Base-by-base conservation (phyloP, 805 yeast species). In the Nakazawaea sp. region DNA sequence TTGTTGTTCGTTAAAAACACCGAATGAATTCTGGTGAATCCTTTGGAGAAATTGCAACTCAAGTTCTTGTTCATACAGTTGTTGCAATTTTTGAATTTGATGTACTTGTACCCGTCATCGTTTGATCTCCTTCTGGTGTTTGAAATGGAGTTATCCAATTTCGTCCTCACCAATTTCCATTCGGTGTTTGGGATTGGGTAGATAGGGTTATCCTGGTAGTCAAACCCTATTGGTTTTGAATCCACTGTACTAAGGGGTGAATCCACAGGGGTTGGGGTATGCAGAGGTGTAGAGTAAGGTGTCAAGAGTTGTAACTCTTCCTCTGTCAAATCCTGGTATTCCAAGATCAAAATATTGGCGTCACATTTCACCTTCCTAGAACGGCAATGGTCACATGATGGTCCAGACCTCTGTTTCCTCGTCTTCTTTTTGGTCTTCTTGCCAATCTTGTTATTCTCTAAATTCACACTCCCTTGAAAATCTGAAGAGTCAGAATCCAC, bases 371-470 rank as follows among this genome's bases (percentile, higher is more conserved):
- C 81, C 52, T 81, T 81, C 40, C 86, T 67, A 12, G 72, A 50
- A 37, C 88, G 64, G 53, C 90, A 81, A 33, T 72, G 61, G 52
- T 81, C 88, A 55, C 90, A 81, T 28, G 83, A 75, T 3, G 88
- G 88, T 0, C 90, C 88, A 15, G 73, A 62, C 42, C 90, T 60
- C 57, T 81, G 89, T 47, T 87, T 60, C 44, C 70, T 25, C 19
- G 19, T 30, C 23, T 23, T 27, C 16, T 21, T 25, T 26, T 17
- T 19, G 16, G 18, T 21, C n/a, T n/a, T n/a, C n/a, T n/a, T n/a
- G n/a, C n/a, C n/a, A n/a, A n/a, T n/a, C n/a, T n/a, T n/a, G n/a
- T n/a, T n/a, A n/a, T n/a, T n/a, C n/a, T n/a, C n/a, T n/a, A n/a
- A n/a, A n/a, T n/a, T n/a, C n/a, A n/a, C n/a, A n/a, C n/a, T n/a